Evolutionary conservation across 2,329 filamentous ascomycete species (phyloP), one percentile per base, ranked within the genome.

Genomic region (Berkeleyomyces basicola): DNA sequence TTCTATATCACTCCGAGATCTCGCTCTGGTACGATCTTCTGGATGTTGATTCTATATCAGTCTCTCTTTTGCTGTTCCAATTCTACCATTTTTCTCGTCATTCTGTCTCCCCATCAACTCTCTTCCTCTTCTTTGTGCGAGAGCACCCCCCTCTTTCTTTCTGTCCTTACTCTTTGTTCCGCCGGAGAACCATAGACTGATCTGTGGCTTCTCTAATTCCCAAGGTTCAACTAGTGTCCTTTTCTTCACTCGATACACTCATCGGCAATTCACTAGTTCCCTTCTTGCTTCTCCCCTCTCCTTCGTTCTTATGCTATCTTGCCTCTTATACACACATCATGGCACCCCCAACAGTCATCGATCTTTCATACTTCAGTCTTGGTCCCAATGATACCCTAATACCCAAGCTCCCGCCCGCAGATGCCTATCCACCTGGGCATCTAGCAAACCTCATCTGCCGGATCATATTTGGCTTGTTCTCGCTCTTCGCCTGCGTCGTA

Each of bases 361-460:
- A 64, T 59, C n/a, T 63, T 55, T 42, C 66, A 37, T 36, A 63
- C 59, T 42, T 55, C 58, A 57, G 37, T 7, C 16, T 44, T 9
- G 9, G 10, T 14, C 37, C 58, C 7, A 39, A n/a, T 16, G 58
- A 42, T 6, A 11, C 33, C 47, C 42, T 63, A 7, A 44, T 46
- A 16, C 59, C 59, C 44, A 51, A 36, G 6, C 42, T 58, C 31
- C n/a, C 36, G 14, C 66, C 64, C n/a, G 67, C 69, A 11, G 68
- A 67, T 65, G 5, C 67, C 72, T 1, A 64, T 69, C n/a, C 58
- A 40, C 6, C 61, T 23, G 16, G 57, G 14, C 2, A 51, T 42
- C 71, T 69, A 1, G 72, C 73, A 65, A 82, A 83, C 71, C 71
- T 80, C 49, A 67, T 78, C 61, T 72, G 72, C 61, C 75, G 81